phyloP scores from a whole-genome alignment of 768 basidiomycete genomes.

The Favolaschia claudopus region DNA sequence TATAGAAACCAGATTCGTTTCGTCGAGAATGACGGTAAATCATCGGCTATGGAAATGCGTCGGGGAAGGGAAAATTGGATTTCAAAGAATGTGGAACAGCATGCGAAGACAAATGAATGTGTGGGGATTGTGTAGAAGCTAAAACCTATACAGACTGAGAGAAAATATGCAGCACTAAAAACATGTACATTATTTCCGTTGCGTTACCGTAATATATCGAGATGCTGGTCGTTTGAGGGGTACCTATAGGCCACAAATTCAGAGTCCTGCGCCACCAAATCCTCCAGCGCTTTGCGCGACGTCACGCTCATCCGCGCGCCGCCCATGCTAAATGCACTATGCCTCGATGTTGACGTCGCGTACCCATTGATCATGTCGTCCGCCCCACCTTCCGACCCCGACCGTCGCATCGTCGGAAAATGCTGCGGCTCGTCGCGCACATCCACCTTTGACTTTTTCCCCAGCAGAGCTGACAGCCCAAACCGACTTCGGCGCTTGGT shows the following conservation, averaged over 20 bases:
- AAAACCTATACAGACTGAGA: background rate
- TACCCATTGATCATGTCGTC: constrained; percentile 54
- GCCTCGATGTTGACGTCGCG: constrained; percentile 57
- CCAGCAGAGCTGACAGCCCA: constrained; percentile 71
- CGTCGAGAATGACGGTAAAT: no score
- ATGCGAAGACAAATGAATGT: no score
- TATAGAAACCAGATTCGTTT: no score
- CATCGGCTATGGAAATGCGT: no score
- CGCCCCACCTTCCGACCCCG: constrained; percentile 58
- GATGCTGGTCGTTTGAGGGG: constrained; percentile 76
- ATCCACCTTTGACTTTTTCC: constrained; percentile 52
- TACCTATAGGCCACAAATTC: constrained; percentile 91
- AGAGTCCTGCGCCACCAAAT: constrained; percentile 83
- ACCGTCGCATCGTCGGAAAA: constrained; percentile 56
- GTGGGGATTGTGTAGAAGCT: no score
- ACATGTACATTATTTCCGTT: constrained; percentile 11
- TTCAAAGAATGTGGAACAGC: no score
- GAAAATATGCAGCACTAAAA: constrained; percentile 10
- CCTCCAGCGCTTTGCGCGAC: constrained; percentile 76
- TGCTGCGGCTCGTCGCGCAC: constrained; percentile 51
- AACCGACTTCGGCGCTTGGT: constrained; percentile 79
- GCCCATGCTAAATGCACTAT: constrained; percentile 54
- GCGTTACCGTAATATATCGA: constrained; percentile 64
- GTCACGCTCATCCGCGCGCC: constrained; percentile 64
- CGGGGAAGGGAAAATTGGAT: no score